Evolutionary conservation across 441 rosid species (phyloP).

Genomic region (Dalechampia spathulata): DNA sequence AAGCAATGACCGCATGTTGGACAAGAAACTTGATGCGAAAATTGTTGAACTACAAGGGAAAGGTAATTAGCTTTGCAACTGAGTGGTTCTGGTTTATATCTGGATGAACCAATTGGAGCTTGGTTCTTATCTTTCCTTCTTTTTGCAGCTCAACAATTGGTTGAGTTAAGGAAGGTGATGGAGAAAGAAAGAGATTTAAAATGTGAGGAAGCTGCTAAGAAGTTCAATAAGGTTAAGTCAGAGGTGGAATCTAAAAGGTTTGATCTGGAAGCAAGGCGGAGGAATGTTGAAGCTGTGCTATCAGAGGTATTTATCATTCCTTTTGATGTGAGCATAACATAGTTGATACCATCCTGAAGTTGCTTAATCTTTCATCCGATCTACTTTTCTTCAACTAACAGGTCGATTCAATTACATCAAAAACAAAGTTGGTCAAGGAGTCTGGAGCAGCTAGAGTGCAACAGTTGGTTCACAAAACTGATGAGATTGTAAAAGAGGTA

Average conservation of each 20-base stretch:
- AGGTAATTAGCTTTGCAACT: conserved; percentile 35
- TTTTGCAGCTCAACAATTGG: conserved; percentile 53
- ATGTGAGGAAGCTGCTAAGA: conserved; percentile 43
- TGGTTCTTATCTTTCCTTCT: conserved; percentile 1
- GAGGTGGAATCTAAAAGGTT: conserved; percentile 55
- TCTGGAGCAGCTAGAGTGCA: conserved; percentile 52
- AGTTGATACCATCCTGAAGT: background rate
- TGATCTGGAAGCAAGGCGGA: conserved; percentile 65
- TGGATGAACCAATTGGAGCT: background rate
- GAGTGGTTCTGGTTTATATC: conserved; percentile 1
- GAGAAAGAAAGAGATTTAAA: conserved; percentile 56
- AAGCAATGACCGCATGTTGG: conserved; percentile 48
- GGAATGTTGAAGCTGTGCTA: conserved; percentile 55
- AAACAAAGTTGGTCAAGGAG: conserved; percentile 47
- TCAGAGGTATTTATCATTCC: conserved; percentile 39
- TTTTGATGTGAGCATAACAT: background rate
- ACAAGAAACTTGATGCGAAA: conserved; percentile 71
- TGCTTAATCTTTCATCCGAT: conserved; percentile 1
- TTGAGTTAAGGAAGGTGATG: conserved; percentile 36
- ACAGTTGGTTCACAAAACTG: conserved; percentile 39
- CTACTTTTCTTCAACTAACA: conserved; percentile 22
- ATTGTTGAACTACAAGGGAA: conserved; percentile 56
- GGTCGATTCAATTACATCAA: conserved; percentile 60
- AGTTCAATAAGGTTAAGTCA: conserved; percentile 36
- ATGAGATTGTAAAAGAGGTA: conserved; percentile 69